Percentiles rank a stretch among this genome's conserved stretches.
Conservation (phyloP, 768 basidiomycete species). For the Calocybe cyanea region DNA sequence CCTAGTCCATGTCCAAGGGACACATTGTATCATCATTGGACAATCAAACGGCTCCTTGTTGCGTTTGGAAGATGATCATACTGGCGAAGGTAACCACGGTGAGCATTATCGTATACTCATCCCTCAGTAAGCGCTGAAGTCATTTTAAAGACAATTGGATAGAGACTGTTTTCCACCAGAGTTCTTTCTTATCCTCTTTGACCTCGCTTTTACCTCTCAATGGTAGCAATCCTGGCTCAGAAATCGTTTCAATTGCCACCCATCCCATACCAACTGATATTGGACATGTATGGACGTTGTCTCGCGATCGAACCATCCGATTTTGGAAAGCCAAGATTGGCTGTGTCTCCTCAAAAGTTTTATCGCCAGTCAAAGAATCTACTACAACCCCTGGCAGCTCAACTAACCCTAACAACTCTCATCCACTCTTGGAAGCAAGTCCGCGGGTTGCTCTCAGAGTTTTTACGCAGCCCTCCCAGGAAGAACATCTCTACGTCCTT, state of each 20-base stretch:
- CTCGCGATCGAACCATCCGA: slow-evolving; percentile 79
- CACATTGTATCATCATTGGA: slow-evolving; percentile 61
- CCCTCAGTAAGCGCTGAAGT: too few relatives aligned
- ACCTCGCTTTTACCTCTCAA: slow-evolving; percentile 63
- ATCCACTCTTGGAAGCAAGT: slow-evolving; percentile 53
- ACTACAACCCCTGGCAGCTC: slow-evolving; percentile 25
- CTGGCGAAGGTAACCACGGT: slow-evolving; percentile 60
- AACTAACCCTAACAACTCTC: slow-evolving; percentile 29
- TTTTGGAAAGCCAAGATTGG: slow-evolving; percentile 79
- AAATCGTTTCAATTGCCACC: slow-evolving; percentile 69
- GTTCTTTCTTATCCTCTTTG: slow-evolving; percentile 63
- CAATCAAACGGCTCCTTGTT: slow-evolving; percentile 61
- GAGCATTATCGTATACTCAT: slow-evolving; percentile 18
- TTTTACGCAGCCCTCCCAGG: slow-evolving; percentile 43
- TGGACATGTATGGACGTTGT: slow-evolving; percentile 77
- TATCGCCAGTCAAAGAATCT: slow-evolving; percentile 37
- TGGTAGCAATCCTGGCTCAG: slow-evolving; percentile 42
- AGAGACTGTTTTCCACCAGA: slow-evolving; percentile 60
- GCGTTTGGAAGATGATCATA: slow-evolving; percentile 62
- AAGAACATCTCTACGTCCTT: slow-evolving; percentile 58
- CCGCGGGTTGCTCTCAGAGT: slow-evolving; percentile 64
- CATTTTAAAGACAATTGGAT: slow-evolving; percentile 60
- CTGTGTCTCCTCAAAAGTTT: slow-evolving; percentile 60
- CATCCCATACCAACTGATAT: slow-evolving; percentile 76
- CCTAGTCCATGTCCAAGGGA: slow-evolving; percentile 63